Conservation (phyloP, 2,329 filamentous ascomycete genomes). For the Fusarium veterinarium region DNA sequence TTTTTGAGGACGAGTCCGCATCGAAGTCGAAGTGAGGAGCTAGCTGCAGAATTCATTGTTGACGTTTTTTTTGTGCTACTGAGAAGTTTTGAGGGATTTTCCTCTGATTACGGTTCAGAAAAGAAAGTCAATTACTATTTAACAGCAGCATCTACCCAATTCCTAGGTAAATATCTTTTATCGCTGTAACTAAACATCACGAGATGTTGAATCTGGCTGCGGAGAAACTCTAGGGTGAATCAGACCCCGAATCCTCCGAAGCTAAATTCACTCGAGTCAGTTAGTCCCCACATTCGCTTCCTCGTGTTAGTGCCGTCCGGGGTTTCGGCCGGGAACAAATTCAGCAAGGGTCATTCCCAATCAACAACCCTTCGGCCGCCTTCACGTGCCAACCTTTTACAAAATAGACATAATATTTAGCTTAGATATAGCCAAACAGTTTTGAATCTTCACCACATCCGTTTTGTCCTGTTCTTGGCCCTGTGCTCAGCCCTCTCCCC, state of each 20-base stretch:
- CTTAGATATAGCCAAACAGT: background rate
- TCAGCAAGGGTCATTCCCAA: background rate
- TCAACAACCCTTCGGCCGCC: background rate
- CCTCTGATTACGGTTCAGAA: background rate
- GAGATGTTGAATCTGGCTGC: accelerated
- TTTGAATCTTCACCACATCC: background rate
- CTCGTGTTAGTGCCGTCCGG: background rate
- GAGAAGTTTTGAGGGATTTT: background rate
- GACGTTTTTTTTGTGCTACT: background rate
- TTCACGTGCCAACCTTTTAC: background rate
- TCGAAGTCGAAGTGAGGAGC: accelerated
- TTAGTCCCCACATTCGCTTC: background rate
- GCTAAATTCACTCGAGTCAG: background rate
- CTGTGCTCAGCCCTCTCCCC: background rate
- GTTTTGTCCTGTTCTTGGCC: background rate
- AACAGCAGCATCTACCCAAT: background rate
- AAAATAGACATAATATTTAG: background rate
- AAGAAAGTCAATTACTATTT: background rate
- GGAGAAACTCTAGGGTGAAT: background rate
- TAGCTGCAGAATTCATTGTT: accelerated
- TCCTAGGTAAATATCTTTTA: no score
- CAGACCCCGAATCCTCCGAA: background rate
- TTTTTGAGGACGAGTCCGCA: background rate
- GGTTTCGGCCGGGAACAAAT: background rate
- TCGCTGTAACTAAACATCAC: accelerated